Conservation (phyloP, 2,329 filamentous ascomycete genomes). For the Neonectria ditissima region DNA sequence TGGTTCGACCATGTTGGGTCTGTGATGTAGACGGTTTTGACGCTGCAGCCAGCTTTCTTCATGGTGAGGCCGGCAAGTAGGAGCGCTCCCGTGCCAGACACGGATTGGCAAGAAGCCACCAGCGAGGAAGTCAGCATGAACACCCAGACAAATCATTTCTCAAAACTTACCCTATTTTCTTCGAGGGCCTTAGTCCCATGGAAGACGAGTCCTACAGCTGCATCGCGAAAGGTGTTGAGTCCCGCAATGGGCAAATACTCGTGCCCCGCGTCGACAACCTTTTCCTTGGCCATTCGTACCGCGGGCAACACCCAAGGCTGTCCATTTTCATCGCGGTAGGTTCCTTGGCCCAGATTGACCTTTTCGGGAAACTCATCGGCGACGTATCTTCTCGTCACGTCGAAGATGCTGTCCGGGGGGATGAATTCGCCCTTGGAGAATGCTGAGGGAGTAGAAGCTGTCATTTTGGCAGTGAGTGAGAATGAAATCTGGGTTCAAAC, state of each 20-base stretch:
- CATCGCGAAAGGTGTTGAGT: slow-evolving; percentile 12
- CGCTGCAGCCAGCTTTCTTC: slow-evolving; percentile 38
- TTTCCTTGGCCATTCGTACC: slow-evolving; percentile 20
- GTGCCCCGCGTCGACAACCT: slow-evolving; percentile 15
- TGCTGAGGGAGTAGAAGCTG: background rate
- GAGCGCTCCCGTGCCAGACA: slow-evolving; percentile 57
- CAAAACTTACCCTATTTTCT: slow-evolving; percentile 46
- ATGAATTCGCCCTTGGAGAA: slow-evolving; percentile 18
- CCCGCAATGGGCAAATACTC: slow-evolving; percentile 26
- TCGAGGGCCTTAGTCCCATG: slow-evolving; percentile 40
- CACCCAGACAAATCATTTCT: slow-evolving; percentile 39
- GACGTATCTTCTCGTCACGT: slow-evolving; percentile 22
- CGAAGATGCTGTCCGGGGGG: slow-evolving; percentile 27
- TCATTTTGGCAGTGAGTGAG: slow-evolving; percentile 3
- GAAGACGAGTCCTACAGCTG: slow-evolving; percentile 45
- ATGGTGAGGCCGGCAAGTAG: slow-evolving; percentile 51
- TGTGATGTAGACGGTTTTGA: slow-evolving; percentile 51
- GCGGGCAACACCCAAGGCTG: slow-evolving; percentile 24
- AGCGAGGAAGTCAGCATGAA: slow-evolving; percentile 37
- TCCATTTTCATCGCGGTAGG: slow-evolving; percentile 23
- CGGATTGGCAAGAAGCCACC: slow-evolving; percentile 52
- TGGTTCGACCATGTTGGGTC: slow-evolving; percentile 59
- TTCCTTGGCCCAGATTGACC: slow-evolving; percentile 25
- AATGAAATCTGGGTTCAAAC: background rate
- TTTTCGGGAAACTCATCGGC: slow-evolving; percentile 10